phyloP scores from a whole-genome alignment of 352 stramenopile genomes.

The Pythium utonaiense region DNA sequence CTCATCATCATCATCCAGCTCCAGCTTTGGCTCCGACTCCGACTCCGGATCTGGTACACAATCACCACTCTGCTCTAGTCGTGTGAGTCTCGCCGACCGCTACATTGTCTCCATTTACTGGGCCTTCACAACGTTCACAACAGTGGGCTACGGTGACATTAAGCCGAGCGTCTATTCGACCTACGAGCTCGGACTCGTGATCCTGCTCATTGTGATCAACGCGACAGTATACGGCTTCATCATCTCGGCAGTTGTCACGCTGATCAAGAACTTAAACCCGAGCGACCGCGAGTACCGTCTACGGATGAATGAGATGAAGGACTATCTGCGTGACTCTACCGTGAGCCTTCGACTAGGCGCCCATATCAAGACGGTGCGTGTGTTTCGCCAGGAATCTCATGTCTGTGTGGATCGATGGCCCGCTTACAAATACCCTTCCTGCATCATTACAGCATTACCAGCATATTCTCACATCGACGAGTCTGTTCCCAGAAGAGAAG shows the following conservation, averaged over 20 bases:
- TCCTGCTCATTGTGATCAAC: conserved; percentile 81
- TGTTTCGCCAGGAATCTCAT: too few relatives aligned
- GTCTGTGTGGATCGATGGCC: too few relatives aligned
- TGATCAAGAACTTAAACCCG: conserved; percentile 77
- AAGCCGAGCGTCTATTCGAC: conserved; percentile 68
- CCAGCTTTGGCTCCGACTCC: background rate
- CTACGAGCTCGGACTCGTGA: conserved; percentile 64
- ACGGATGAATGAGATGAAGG: conserved; percentile 84
- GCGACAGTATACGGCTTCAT: conserved; percentile 82
- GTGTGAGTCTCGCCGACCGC: conserved; percentile 40
- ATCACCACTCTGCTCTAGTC: conserved; percentile 42
- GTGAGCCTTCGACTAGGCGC: conserved; percentile 49
- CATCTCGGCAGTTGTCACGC: conserved; percentile 72
- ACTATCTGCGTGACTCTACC: conserved; percentile 69
- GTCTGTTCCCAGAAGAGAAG: conserved; percentile 80
- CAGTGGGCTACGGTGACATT: conserved; percentile 84
- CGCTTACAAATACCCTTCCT: too few relatives aligned
- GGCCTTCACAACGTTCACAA: conserved; percentile 90
- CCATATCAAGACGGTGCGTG: conserved; percentile 65
- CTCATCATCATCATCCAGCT: conserved; percentile 11
- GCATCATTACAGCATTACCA: conserved; percentile 77
- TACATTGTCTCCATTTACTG: conserved; percentile 87
- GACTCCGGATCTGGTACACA: too few relatives aligned
- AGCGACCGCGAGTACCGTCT: conserved; percentile 73
- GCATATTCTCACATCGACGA: conserved; percentile 61